Evolutionary conservation across 805 yeast species (phyloP), one percentile per base, ranked within the genome.

Genomic region (Nakazawaea laoshanensis): DNA sequence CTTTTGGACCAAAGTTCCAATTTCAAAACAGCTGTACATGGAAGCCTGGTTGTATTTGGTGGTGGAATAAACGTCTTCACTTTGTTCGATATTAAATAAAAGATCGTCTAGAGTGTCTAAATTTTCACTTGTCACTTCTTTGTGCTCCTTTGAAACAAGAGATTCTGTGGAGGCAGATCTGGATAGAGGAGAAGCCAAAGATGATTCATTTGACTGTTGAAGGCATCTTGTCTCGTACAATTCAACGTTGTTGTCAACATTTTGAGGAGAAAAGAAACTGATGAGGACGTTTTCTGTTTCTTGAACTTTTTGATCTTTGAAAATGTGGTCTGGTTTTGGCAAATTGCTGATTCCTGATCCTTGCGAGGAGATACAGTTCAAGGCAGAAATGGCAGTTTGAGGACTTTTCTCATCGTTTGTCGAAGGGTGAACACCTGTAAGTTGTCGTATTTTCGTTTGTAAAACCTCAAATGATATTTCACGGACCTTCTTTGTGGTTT

Each of bases 201-300:
- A 18, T n/a, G 18, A 18, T 13, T 32, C 23, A 12, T n/a, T 29
- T 19, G 12, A 23, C 16, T 24, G 30, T 16, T 29, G 29, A 17
- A 44, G 23, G 33, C 50, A 42, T 19, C 42, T 44, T 1, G 54
- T 47, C 19, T 45, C 49, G 28, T 41, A 52, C 4, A 49, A 38
- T 32, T 43, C 50, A 10, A 43, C 40, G 9, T 39, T 31, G 19
- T 32, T 39, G 12, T 40, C 42, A 5, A 39, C 42, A 21, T 40
- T 44, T 34, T 52, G 55, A 10, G 57, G 55, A 1, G 55, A 50
- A 29, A 38, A 52, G 4, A 52, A 24, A 13, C 49, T 39, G 5
- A 52, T 38, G 21, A 36, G 45, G 3, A 51, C 19, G 17, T 32
- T 35, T 8, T 36, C 21, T 19, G 18, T 7, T 29, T 10, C 11